Conservation (phyloP, 352 stramenopile genomes). For the Phytophthora pseudosyringae region DNA sequence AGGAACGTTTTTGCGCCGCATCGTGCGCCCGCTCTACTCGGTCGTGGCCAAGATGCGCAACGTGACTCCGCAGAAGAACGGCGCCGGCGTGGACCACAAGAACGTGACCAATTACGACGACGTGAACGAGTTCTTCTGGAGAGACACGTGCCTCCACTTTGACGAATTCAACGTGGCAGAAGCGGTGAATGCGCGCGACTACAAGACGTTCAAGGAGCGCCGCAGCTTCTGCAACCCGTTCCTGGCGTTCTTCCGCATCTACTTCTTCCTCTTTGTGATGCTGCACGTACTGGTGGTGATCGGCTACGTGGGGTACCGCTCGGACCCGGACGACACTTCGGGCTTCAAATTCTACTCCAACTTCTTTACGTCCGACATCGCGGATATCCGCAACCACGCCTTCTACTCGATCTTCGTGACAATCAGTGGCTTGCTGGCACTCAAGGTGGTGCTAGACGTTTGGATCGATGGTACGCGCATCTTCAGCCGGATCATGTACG, state of each 20-base stretch:
- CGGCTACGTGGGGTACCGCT: constrained; percentile 81
- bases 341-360: constrained; percentile 78
- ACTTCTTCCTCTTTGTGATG: constrained; percentile 88
- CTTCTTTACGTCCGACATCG: constrained; percentile 71
- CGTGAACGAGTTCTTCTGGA: constrained; percentile 92
- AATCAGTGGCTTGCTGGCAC: constrained; percentile 58
- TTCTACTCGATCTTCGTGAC: constrained; percentile 82
- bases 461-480: constrained; percentile 84
- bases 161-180: constrained; percentile 84
- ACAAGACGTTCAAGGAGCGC: constrained; percentile 89
- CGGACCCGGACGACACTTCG: constrained; percentile 52
- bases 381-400: constrained; percentile 74
- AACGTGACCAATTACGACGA: constrained; percentile 92
- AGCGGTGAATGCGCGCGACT: constrained; percentile 65
- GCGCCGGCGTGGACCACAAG: constrained; percentile 70
- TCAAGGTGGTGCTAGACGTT: constrained; percentile 84
- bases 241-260: constrained; percentile 88
- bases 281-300: constrained; percentile 82
- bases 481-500: constrained; percentile 67
- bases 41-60: constrained; percentile 81
- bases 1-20: constrained; percentile 71
- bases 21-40: constrained; percentile 81
- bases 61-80: constrained; percentile 38
- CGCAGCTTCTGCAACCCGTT: constrained; percentile 84
- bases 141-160: constrained; percentile 74